A percentile compares a stretch with the other conserved stretches of the same genome.
phyloP scores from a whole-genome alignment of 768 basidiomycete species.

The Boletus tomentosulus region DNA sequence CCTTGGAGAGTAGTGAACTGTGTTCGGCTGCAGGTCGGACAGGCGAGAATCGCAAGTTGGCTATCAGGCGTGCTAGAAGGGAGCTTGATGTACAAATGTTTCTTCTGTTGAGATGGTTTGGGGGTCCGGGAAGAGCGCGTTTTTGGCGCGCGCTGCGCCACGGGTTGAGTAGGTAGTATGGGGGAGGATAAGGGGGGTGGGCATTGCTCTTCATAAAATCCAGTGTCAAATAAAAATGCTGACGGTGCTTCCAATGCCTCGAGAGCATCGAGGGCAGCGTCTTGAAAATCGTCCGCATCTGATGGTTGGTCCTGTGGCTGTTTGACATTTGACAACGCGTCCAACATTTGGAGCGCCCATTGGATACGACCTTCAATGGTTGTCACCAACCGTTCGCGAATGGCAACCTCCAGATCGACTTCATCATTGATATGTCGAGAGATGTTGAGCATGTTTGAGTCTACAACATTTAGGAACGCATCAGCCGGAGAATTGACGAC shows the following conservation, averaged over 20 bases:
- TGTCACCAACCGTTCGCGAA: slow-evolving; percentile 39
- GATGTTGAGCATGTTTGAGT: slow-evolving; percentile 8
- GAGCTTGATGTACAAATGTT: slow-evolving; percentile 39
- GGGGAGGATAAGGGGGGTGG: slow-evolving; percentile 23
- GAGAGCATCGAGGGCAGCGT: slow-evolving; percentile 41
- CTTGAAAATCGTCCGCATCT: slow-evolving; percentile 33
- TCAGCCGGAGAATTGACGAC: background rate
- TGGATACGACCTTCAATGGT: slow-evolving; percentile 43
- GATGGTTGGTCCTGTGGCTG: slow-evolving; percentile 11
- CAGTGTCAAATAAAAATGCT: slow-evolving; percentile 33
- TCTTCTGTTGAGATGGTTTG: slow-evolving; percentile 29
- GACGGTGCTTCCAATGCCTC: slow-evolving; percentile 39
- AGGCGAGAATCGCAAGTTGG: slow-evolving; percentile 34
- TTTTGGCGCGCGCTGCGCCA: slow-evolving; percentile 19
- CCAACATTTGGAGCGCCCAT: slow-evolving; percentile 42
- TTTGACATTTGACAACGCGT: slow-evolving; percentile 26
- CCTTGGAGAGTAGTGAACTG: slow-evolving; percentile 52
- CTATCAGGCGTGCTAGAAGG: slow-evolving; percentile 25
- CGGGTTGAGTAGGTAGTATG: slow-evolving; percentile 8
- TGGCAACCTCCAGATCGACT: slow-evolving; percentile 40
- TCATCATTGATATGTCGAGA: slow-evolving; percentile 32
- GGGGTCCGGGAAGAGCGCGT: slow-evolving; percentile 27
- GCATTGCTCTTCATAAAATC: slow-evolving; percentile 18
- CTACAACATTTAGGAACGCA: slow-evolving; percentile 5
- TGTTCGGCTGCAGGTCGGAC: slow-evolving; percentile 41